Conservation (phyloP, 768 basidiomycete genomes). For the Xerocomellus amylosporus region DNA sequence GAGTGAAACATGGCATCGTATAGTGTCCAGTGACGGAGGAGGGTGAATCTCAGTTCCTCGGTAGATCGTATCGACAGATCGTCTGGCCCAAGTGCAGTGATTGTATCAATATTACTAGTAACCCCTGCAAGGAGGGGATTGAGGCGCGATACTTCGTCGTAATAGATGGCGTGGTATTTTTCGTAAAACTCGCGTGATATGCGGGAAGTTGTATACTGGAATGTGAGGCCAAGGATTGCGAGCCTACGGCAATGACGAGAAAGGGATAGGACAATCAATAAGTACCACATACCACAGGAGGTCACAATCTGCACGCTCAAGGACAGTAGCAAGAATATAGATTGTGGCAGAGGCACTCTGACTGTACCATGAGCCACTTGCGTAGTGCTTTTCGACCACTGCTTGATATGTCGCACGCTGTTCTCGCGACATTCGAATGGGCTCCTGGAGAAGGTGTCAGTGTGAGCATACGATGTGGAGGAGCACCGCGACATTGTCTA, state of each 20-base stretch:
- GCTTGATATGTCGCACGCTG: constrained; percentile 63
- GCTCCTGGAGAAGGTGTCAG: constrained; percentile 35
- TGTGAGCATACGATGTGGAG: background rate
- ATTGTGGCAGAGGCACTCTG: constrained; percentile 88
- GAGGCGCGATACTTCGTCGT: constrained; percentile 90
- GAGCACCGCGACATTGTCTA: constrained; percentile 42
- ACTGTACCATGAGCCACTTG: constrained; percentile 79
- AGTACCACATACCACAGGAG: constrained; percentile 69
- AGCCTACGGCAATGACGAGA: constrained; percentile 51
- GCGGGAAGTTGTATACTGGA: constrained; percentile 84
- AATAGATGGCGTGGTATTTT: constrained; percentile 70
- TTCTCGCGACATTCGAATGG: constrained; percentile 62
- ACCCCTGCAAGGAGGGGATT: constrained; percentile 58
- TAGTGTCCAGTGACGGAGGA: constrained; percentile 96
- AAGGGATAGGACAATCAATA: background rate
- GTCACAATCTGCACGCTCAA: constrained; percentile 92
- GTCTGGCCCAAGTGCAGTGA: constrained; percentile 68
- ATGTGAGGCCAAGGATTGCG: constrained; percentile 89
- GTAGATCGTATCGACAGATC: constrained; percentile 78
- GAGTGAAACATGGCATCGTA: constrained; percentile 99
- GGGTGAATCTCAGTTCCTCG: constrained; percentile 90
- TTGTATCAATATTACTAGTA: constrained; percentile 37
- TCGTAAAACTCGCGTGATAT: constrained; percentile 89
- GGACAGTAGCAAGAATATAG: constrained; percentile 85
- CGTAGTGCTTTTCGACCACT: constrained; percentile 78